Evolutionary conservation across 2,329 filamentous ascomycete species (phyloP), one percentile per base, ranked within the genome.

Genomic region (Metarhizium sp.): DNA sequence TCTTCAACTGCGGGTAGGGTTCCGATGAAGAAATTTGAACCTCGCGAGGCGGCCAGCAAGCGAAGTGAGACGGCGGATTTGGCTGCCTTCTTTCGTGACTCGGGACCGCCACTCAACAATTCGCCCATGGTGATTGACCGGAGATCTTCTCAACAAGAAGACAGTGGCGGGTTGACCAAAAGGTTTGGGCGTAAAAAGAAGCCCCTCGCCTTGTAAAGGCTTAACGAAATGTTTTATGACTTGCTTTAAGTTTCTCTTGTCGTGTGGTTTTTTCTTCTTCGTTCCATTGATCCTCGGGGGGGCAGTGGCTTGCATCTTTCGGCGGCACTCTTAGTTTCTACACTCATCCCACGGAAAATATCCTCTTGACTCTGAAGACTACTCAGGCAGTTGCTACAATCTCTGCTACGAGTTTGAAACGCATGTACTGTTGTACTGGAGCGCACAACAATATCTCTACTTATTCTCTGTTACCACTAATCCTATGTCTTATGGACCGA

Each of bases 1-100:
- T 63, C 72, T 2, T 67, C 66, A 20, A 38, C 51, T 2, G 66
- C 67, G 29, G 66, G 69, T 25, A 74, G 78, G 30, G 74, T 77
- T 11, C 73, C 76, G 1, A 80, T 78, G 76, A 85, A 79, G 70
- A 79, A 70, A 62, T 85, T 78, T 62, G 79, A 82, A 65, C 76
- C 81, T 2, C 75, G 80, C 49, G 80, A 83, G 4, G 71, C 79
- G 3, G 69, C 73, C 40, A 68, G 67, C 6, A 70, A 69, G n/a
- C 68, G 68, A 47, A 87, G 71, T n/a, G 69, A 72, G 49, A 90
- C 86, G 2, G 78, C 80, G 18, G 87, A 90, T 52, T 70, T 92
- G 48, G 87, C 88, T 0, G 82, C 84, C 52, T 92, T 92, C 67
- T 71, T 94, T 36, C 81, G 79, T 53, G 82, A 83, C 62, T 87